Conservation (phyloP, 441 rosid species). For the Erodium texanum region DNA sequence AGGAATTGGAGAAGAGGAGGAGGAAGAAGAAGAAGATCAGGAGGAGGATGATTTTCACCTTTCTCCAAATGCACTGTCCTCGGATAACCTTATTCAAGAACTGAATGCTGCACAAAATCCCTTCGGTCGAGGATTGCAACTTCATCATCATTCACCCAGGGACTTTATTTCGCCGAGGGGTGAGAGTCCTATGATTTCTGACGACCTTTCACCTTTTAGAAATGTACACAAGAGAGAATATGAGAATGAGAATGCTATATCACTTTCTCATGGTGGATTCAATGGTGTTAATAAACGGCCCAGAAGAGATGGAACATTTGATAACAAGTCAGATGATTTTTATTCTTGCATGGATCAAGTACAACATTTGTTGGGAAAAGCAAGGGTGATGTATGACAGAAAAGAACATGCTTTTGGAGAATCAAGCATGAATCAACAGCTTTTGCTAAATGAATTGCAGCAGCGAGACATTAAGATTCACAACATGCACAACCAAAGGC, state of each 20-base stretch:
- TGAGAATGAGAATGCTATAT: constrained; percentile 37
- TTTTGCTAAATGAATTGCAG: constrained; percentile 42
- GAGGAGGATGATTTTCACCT: constrained; percentile 41
- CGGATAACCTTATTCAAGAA: constrained; percentile 51
- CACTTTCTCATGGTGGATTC: constrained; percentile 31
- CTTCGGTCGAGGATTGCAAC: constrained; percentile 42
- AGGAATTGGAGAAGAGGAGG: constrained; percentile 17
- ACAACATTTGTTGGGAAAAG: constrained; percentile 36
- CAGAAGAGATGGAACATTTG: constrained; percentile 50
- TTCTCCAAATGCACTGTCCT: constrained; percentile 34
- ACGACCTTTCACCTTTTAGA: constrained; percentile 37
- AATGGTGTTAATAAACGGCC: constrained; percentile 52
- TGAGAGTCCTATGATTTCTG: constrained; percentile 39
- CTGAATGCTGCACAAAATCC: constrained; percentile 46
- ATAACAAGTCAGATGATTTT: constrained; percentile 38
- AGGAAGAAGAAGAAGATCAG: constrained; percentile 25
- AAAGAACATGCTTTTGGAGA: constrained; percentile 43
- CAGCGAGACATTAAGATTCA: constrained; percentile 36
- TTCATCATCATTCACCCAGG: constrained; percentile 33
- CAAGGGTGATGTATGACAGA: constrained; percentile 35
- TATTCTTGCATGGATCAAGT: constrained; percentile 41
- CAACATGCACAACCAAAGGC: constrained; percentile 48
- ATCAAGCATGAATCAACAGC: constrained; percentile 43
- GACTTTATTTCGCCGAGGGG: constrained; percentile 48
- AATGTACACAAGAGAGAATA: constrained; percentile 53